Conservation (phyloP, 768 basidiomycete species). For the Lactarius indigo region DNA sequence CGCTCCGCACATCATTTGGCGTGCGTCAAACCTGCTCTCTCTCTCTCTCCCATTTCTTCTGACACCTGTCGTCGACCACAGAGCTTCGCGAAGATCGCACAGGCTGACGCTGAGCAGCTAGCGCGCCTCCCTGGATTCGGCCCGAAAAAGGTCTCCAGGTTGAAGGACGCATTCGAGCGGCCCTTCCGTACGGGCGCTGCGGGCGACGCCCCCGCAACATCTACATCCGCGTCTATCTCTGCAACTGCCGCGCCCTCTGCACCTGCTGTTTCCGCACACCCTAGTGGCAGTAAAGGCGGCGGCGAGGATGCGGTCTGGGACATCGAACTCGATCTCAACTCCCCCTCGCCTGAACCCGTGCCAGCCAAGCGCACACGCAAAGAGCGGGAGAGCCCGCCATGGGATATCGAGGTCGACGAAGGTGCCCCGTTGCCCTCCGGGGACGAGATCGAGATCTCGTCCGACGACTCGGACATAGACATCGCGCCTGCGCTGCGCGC, state of each 20-base stretch:
- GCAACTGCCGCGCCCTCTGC: neutral
- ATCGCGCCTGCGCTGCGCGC: conserved; percentile 18
- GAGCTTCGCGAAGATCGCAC: conserved; percentile 84
- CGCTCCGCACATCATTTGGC: conserved; percentile 85
- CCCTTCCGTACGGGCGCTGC: conserved; percentile 75
- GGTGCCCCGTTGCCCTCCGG: neutral
- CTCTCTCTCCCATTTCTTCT: conserved; percentile 10
- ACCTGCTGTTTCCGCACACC: too few species aligned
- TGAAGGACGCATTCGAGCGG: conserved; percentile 87
- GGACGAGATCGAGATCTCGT: neutral
- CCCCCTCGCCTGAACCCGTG: conserved; percentile 7
- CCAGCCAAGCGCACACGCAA: conserved; percentile 14
- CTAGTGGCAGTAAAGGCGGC: neutral
- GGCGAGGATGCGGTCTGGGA: conserved; percentile 56
- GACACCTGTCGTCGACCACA: conserved; percentile 32
- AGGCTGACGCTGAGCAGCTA: conserved; percentile 68
- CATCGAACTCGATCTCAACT: conserved; percentile 57
- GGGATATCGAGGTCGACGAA: conserved; percentile 22
- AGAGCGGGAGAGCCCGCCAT: conserved; percentile 18
- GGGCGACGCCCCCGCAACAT: conserved; percentile 30
- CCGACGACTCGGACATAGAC: conserved; percentile 16
- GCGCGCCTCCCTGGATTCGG: conserved; percentile 89
- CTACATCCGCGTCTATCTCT: neutral
- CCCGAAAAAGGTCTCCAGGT: conserved; percentile 86
- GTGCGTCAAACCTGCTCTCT: conserved; percentile 43